Evolutionary conservation across 805 yeast genomes (phyloP), one percentile per base, ranked within the genome.

Genomic region (Kurtzmaniella cleridarum): DNA sequence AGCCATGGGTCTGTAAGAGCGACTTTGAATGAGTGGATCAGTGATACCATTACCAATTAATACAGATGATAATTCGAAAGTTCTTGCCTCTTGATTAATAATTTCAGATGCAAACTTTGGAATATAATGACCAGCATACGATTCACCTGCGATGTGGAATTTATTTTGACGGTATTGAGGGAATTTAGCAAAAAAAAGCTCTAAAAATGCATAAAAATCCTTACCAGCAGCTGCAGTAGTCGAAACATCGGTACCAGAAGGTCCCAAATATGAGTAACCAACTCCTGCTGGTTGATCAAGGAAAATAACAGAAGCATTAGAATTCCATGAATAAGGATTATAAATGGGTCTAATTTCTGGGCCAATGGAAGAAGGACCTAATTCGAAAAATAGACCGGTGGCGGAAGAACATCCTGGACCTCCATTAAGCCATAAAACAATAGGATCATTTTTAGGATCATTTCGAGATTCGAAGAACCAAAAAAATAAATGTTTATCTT

Each of bases 391-490:
- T 41, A 90, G 68, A 7, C 97, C 97, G 27, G 95, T 86, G 56
- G 88, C 65, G 1, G 96, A 86, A 0, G 96, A 86, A 58, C 97
- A 90, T 10, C 97, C 97, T 28, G 97, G 97, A 4, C 97, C 96
- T 47, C 97, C 97, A 57, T 90, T 90, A 51, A 90, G 70, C 98
- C 96, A 89, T 49, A 91, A 70, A 40, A 91, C 74, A 16, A 89
- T 73, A 2, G 97, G 97, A 61, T 91, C 97, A 38, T 69, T 85
- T 39, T 60, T 64, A 3, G 97, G 97, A 59, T 87, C 88, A 53
- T 81, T 81, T 66, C 96, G 79, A 38, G 95, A 83, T 62, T 90
- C 97, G 51, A 91, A 91, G 54, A 83, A 81, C 95, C 95, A 89
- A 69, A 81, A 91, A 62, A 90, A 91, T 59, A 90, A 81, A 61